These are phyloP conservation scores for Trichosporon sp. DNA, from an alignment of 1,284 basidiomycete genomes.

Conservation along the genomic window DNA sequence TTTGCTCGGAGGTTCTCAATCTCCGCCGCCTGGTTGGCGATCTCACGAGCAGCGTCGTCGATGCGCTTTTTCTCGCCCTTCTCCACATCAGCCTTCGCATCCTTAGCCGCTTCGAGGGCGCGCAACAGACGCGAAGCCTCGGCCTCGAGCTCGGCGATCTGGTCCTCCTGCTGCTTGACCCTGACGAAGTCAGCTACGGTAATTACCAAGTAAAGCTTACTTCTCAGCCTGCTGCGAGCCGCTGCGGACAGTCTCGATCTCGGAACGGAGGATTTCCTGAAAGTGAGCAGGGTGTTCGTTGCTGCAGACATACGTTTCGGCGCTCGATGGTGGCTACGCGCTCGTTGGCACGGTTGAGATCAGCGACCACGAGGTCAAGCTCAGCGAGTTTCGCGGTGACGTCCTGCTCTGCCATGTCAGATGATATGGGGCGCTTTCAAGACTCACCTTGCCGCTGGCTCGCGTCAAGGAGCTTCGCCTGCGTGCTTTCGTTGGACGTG, in stretches of 20 bases:
- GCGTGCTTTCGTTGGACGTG: conserved; percentile 81
- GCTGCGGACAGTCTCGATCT: conserved; percentile 80
- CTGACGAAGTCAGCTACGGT: conserved; percentile 48
- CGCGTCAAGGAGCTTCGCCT: conserved; percentile 84
- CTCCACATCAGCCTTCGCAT: conserved; percentile 56
- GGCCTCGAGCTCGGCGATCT: conserved; percentile 65
- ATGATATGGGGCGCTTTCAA: background rate
- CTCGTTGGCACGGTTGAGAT: conserved; percentile 87
- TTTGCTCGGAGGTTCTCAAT: conserved; percentile 63
- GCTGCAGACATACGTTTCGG: conserved; percentile 63
- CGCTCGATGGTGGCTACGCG: conserved; percentile 87
- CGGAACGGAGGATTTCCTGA: conserved; percentile 84
- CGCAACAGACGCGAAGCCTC: conserved; percentile 67
- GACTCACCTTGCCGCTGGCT: conserved; percentile 73
- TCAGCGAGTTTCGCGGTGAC: conserved; percentile 80
- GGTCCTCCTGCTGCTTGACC: conserved; percentile 65
- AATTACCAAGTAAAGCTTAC: conserved; percentile 52
- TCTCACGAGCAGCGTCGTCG: conserved; percentile 62
- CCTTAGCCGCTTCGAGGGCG: conserved; percentile 66
- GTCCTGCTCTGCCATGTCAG: conserved; percentile 68
- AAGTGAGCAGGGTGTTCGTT: conserved; percentile 5
- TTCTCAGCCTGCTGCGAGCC: conserved; percentile 70
- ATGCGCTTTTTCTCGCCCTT: conserved; percentile 55
- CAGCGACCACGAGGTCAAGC: conserved; percentile 85
- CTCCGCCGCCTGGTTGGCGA: conserved; percentile 60